Conservation (phyloP, 495 filamentous ascomycete genomes). For the Neurospora sp. region DNA sequence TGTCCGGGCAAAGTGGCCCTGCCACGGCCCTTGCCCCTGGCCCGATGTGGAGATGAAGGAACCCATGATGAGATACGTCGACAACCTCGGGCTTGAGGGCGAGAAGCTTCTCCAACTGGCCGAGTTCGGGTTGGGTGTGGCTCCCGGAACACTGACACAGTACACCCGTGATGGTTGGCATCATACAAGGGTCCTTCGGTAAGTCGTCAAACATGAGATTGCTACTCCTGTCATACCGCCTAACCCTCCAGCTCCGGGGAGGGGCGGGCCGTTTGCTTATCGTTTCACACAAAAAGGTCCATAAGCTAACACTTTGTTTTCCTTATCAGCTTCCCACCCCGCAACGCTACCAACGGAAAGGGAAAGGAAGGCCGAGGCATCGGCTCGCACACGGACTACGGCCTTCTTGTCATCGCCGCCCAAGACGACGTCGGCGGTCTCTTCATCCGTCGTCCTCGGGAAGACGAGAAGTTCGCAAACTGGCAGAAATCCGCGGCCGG, state of each 20-base stretch:
- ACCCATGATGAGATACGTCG: constrained; percentile 21
- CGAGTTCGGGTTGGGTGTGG: constrained; percentile 26
- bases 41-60: constrained; percentile 27
- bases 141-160: constrained; percentile 16
- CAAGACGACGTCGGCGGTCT: constrained; percentile 37
- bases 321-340: constrained; percentile 25
- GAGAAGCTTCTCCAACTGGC: constrained; percentile 30
- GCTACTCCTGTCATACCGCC: background rate
- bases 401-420: constrained; percentile 32
- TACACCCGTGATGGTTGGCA: constrained; percentile 37
- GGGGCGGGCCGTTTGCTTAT: background rate
- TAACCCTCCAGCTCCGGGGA: background rate
- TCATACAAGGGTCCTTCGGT: constrained; percentile 33
- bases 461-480: constrained; percentile 30
- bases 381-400: constrained; percentile 38
- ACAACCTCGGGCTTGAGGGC: constrained; percentile 21
- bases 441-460: constrained; percentile 28
- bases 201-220: background rate
- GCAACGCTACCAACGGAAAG: constrained; percentile 32
- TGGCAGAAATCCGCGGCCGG: constrained; percentile 35
- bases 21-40: constrained; percentile 38
- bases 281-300: background rate
- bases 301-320: background rate
- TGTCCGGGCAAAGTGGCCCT: constrained; percentile 31
- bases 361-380: constrained; percentile 35